These are phyloP conservation scores for Avena eriantha DNA, from an alignment of 176 grass and related monocot species.

Conservation along the genomic window DNA sequence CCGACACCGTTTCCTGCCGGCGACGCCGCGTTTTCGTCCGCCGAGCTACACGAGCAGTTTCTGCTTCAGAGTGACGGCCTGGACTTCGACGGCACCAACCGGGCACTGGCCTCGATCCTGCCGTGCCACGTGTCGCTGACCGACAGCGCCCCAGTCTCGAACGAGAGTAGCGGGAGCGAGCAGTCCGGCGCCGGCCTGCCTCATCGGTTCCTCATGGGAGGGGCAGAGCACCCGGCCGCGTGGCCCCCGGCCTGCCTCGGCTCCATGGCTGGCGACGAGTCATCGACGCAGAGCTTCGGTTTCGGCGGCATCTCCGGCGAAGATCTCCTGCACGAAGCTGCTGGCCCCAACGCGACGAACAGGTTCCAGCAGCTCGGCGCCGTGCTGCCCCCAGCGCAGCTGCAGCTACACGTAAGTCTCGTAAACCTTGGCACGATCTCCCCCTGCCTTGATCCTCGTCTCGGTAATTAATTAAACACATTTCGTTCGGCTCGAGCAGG, in stretches of 20 bases:
- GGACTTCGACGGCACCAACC: background rate
- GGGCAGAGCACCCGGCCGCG: slow-evolving; percentile 17
- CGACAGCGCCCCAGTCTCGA: slow-evolving; percentile 34
- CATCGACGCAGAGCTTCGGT: slow-evolving; percentile 17
- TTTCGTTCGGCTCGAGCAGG: slow-evolving; percentile 25
- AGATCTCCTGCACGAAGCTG: slow-evolving; percentile 23
- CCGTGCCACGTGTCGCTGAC: slow-evolving; percentile 23
- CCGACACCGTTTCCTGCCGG: background rate
- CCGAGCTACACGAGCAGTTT: slow-evolving; percentile 29
- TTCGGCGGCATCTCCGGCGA: background rate
- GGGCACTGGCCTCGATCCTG: background rate
- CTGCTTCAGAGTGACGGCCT: slow-evolving; percentile 25
- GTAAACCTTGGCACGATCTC: background rate
- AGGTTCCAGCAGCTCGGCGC: slow-evolving; percentile 3
- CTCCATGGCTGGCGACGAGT: slow-evolving; percentile 31
- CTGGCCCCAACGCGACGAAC: background rate
- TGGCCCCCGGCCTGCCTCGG: slow-evolving; percentile 24
- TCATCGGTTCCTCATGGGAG: slow-evolving; percentile 35
- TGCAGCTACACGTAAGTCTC: slow-evolving; percentile 32
- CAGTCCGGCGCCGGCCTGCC: slow-evolving; percentile 28
- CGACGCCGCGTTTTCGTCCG: background rate
- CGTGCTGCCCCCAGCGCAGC: background rate
- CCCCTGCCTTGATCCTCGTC: background rate
- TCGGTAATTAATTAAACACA: background rate
- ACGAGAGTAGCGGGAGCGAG: slow-evolving; percentile 45